phyloP scores from a whole-genome alignment of 768 basidiomycete genomes.

The Amanita rimosa region DNA sequence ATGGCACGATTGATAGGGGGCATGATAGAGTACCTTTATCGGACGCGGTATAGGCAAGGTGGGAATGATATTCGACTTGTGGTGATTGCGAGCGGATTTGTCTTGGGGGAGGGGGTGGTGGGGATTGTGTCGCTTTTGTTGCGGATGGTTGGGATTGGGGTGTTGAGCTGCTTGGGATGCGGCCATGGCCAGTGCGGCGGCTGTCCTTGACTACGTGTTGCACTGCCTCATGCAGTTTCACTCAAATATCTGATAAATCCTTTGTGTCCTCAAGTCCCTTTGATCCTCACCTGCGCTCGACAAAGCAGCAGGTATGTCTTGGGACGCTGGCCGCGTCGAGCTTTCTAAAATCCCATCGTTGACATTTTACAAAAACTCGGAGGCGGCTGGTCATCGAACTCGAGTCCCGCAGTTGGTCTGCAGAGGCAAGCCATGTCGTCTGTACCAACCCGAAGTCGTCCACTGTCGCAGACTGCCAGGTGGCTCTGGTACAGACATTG shows the following conservation, averaged over 20 bases:
- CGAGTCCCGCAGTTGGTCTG: constrained; percentile 77
- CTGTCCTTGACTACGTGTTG: constrained; percentile 28
- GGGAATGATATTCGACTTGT: constrained; percentile 63
- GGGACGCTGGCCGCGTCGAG: constrained; percentile 40
- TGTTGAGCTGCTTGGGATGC: constrained; percentile 84
- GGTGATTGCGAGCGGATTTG: constrained; percentile 89
- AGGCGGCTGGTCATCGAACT: constrained; percentile 59
- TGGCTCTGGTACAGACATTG: constrained; percentile 66
- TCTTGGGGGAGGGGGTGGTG: constrained; percentile 87
- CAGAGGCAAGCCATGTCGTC: constrained; percentile 63
- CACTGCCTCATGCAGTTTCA: constrained; percentile 13
- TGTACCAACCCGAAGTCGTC: constrained; percentile 76
- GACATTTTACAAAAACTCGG: constrained; percentile 61
- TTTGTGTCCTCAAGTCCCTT: neutral
- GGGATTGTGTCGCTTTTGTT: constrained; percentile 72
- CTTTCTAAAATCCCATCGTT: constrained; percentile 65
- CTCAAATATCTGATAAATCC: neutral
- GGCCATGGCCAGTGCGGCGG: constrained; percentile 61
- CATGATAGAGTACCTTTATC: constrained; percentile 62
- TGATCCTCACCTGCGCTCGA: neutral
- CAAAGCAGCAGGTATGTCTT: constrained; percentile 29
- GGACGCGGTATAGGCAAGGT: constrained; percentile 38
- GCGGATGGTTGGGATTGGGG: constrained; percentile 63
- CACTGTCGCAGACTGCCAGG: constrained; percentile 71
- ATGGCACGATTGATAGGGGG: constrained; percentile 88